Evolutionary conservation across 1,284 basidiomycete species (phyloP).

Genomic region (Fomitopsis betulina): DNA sequence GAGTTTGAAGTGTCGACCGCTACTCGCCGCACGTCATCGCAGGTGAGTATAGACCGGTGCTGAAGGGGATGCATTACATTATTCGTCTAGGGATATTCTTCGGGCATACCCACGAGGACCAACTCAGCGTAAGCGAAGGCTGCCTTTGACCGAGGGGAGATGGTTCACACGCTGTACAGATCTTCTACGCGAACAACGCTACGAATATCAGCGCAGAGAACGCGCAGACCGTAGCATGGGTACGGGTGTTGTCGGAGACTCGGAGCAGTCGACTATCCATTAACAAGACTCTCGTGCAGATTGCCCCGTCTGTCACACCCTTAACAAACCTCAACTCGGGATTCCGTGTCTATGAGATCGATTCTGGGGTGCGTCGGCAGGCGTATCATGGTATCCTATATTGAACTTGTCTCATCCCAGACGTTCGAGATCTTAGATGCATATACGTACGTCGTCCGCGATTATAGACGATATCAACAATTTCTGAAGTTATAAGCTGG

Average conservation of each 20-base stretch:
- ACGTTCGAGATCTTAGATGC: constrained; percentile 75
- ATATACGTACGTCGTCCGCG: constrained; percentile 49
- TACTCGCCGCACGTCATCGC: constrained; percentile 77
- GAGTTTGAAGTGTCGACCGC: constrained; percentile 64
- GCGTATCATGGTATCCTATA: background rate
- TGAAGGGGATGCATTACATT: too few relatives aligned
- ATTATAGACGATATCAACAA: background rate
- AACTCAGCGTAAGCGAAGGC: constrained; percentile 52
- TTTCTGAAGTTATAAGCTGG: constrained; percentile 40
- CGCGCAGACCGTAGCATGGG: constrained; percentile 57
- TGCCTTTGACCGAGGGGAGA: background rate
- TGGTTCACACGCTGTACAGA: constrained; percentile 31
- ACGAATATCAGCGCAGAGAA: constrained; percentile 53
- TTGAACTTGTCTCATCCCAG: constrained; percentile 28
- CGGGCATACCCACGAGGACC: constrained; percentile 82
- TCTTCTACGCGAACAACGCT: constrained; percentile 75
- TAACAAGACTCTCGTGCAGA: constrained; percentile 25
- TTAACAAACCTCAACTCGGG: constrained; percentile 74
- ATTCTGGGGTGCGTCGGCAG: constrained; percentile 50
- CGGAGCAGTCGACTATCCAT: background rate
- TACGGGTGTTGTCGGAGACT: constrained; percentile 11
- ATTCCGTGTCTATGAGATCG: constrained; percentile 77
- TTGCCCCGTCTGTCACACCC: constrained; percentile 71
- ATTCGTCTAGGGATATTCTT: constrained; percentile 60
- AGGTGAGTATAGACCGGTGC: constrained; percentile 36